Evolutionary conservation across 768 basidiomycete species (phyloP).

Genomic region (Goffeauzyma gilvescens): DNA sequence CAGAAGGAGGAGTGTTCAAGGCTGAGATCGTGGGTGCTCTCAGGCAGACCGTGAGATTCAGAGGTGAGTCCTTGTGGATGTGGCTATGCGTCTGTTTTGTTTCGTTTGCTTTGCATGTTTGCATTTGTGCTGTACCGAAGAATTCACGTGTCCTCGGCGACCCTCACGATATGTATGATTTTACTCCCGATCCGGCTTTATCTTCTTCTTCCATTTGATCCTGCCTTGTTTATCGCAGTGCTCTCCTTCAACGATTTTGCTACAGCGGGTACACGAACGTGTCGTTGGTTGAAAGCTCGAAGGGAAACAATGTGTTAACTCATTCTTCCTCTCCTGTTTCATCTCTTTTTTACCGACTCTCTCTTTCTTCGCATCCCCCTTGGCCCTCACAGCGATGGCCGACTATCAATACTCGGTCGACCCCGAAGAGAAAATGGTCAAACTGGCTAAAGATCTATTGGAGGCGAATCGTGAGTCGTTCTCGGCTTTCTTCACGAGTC

Average conservation of each 20-base stretch:
- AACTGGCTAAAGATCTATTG: conserved; percentile 55
- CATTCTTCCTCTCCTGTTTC: too few species aligned
- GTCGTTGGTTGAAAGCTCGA: too few species aligned
- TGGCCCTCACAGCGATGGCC: conserved; percentile 50
- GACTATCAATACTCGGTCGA: conserved; percentile 79
- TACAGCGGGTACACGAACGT: too few species aligned
- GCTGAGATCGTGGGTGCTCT: conserved; percentile 53
- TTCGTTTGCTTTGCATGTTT: too few species aligned
- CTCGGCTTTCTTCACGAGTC: too few species aligned
- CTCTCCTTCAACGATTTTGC: neutral
- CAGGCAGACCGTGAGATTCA: conserved; percentile 69
- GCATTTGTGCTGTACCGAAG: too few species aligned
- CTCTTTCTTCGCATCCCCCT: too few species aligned
- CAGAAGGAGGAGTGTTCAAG: conserved; percentile 46
- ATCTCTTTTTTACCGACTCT: too few species aligned
- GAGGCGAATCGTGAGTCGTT: conserved; percentile 58
- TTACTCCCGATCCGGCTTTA: too few species aligned
- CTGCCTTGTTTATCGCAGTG: neutral
- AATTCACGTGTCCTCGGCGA: too few species aligned
- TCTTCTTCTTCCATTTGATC: neutral
- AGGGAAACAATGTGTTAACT: too few species aligned
- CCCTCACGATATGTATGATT: too few species aligned
- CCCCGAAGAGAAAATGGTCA: conserved; percentile 47
- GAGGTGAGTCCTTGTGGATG: conserved; percentile 42
- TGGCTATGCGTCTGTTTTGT: neutral